Evolutionary conservation across 148 eudicot species (phyloP).

Genomic region (Mesembryanthemum crystallinum): DNA sequence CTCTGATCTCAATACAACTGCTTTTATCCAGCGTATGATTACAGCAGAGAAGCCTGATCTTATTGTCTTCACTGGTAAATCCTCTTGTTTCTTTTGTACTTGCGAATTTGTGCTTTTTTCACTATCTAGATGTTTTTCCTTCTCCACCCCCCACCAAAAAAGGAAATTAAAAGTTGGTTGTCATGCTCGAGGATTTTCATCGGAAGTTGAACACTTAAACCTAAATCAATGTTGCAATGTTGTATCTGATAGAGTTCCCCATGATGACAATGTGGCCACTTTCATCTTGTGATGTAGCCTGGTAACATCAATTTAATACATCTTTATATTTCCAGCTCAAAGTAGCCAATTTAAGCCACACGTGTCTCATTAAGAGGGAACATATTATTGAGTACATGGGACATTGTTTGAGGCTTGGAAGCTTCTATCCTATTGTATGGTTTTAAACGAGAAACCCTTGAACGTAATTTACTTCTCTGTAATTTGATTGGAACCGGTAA

Average conservation of each 20-base stretch:
- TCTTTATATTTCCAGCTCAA: neutral
- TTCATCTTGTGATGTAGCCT: neutral
- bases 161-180: neutral
- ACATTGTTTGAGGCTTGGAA: neutral
- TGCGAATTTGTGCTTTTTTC: constrained; percentile 3
- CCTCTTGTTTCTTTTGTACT: neutral
- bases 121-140: neutral
- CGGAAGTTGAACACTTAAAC: neutral
- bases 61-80: constrained; percentile 78
- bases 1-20: constrained; percentile 84
- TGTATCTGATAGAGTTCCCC: no score
- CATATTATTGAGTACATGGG: neutral
- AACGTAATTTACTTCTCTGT: neutral
- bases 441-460: neutral
- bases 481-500: no score
- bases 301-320: neutral
- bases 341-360: neutral
- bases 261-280: neutral
- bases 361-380: neutral
- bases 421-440: neutral
- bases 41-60: constrained; percentile 72
- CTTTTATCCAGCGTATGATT: constrained; percentile 65
- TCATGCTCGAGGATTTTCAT: neutral
- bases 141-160: no score
- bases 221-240: neutral